Conservation (phyloP, 2,329 filamentous ascomycete species). For the Mollisiaceae sp. region DNA sequence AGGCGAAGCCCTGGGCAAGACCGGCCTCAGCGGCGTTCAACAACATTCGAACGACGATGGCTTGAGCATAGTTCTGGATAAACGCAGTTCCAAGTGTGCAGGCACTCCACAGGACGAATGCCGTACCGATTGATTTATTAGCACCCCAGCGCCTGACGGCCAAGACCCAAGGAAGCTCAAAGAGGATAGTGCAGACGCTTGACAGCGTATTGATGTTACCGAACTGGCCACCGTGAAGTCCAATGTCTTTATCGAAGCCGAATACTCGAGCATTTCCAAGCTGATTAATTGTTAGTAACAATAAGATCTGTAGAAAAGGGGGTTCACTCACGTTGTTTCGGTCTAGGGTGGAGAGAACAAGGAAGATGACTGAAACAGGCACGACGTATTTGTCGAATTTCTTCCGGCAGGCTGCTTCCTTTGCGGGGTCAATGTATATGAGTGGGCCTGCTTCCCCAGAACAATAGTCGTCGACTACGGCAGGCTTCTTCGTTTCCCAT, state of each 20-base stretch:
- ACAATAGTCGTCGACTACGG: neutral
- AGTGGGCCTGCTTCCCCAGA: conserved; percentile 3
- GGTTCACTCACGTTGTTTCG: conserved; percentile 18
- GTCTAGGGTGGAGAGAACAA: conserved; percentile 14
- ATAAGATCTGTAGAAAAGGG: neutral
- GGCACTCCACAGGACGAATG: conserved; percentile 33
- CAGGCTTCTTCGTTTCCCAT: no score
- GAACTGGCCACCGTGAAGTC: conserved; percentile 33
- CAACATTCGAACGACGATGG: conserved; percentile 40
- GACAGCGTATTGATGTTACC: conserved; percentile 36
- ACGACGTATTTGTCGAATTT: conserved; percentile 19
- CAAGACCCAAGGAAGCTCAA: conserved; percentile 36
- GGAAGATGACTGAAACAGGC: conserved; percentile 19
- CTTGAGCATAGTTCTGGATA: conserved; percentile 40
- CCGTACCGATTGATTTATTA: conserved; percentile 19
- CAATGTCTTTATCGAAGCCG: conserved; percentile 37
- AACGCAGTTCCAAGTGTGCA: conserved; percentile 42
- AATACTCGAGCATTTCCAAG: conserved; percentile 38
- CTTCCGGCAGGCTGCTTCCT: conserved; percentile 13
- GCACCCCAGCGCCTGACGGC: conserved; percentile 26
- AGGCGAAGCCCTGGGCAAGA: conserved; percentile 38
- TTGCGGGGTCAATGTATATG: conserved; percentile 20
- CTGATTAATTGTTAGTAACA: conserved; percentile 12
- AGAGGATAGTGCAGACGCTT: conserved; percentile 28
- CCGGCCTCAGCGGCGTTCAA: conserved; percentile 40